These are phyloP conservation scores for Pharus latifolius DNA, from an alignment of 176 grass and related monocot genomes.

Conservation along the genomic window DNA sequence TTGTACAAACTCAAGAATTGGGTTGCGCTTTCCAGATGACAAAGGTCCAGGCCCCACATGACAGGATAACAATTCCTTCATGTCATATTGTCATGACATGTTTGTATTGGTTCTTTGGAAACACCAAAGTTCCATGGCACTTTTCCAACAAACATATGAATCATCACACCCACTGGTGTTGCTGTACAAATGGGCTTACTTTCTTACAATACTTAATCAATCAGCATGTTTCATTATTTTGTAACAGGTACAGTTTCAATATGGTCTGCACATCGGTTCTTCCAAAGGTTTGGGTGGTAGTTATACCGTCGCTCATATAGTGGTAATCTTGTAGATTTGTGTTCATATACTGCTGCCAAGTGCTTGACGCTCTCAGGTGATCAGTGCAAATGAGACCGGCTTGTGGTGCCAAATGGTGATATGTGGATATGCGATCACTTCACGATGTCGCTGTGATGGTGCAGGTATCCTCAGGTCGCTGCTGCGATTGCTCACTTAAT, in stretches of 20 bases:
- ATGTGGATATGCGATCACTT: slow-evolving; percentile 11
- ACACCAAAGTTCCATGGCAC: not conserved
- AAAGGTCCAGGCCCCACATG: no score
- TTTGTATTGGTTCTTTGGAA: no score
- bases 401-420: slow-evolving; percentile 16
- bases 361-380: not conserved
- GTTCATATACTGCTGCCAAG: not conserved
- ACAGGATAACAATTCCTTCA: no score
- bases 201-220: not conserved
- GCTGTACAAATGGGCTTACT: not conserved
- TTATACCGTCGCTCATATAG: not conserved
- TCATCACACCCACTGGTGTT: not conserved
- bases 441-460: slow-evolving; percentile 17
- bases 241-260: not conserved
- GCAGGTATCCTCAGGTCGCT: slow-evolving; percentile 16
- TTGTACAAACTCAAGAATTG: no score
- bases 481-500: slow-evolving; percentile 19
- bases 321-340: not conserved
- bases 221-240: not conserved
- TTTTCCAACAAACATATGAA: not conserved
- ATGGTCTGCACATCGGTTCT: not conserved
- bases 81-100: no score
- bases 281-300: not conserved
- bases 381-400: not conserved
- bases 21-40: no score